A percentile compares a stretch with the other conserved stretches of the same genome.
These are phyloP conservation scores for Medicago lupulina DNA, from an alignment of 306 rosid genomes.

Conservation along the genomic window DNA sequence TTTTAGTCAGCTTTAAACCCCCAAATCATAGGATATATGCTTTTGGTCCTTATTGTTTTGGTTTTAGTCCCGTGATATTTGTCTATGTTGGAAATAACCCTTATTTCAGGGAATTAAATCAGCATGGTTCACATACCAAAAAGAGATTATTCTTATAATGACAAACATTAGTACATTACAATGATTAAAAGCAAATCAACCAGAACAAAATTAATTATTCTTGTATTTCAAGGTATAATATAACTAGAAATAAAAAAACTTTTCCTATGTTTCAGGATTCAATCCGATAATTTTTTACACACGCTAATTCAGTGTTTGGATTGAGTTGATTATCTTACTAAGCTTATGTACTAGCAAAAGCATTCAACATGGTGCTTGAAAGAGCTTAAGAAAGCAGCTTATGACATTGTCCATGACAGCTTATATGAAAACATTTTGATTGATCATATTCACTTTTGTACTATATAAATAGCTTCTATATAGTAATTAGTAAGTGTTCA, in stretches of 20 bases:
- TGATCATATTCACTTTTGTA: not conserved
- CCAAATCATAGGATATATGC: not conserved
- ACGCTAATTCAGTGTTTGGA: not conserved
- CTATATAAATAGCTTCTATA: not conserved
- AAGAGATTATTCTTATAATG: not conserved
- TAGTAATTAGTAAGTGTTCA: no score
- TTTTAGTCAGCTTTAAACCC: not conserved
- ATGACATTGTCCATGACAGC: not conserved
- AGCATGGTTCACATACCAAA: not conserved
- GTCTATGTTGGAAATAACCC: not conserved
- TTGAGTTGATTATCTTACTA: not conserved
- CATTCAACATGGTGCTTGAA: not conserved
- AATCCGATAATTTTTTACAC: not conserved
- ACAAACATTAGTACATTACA: not conserved
- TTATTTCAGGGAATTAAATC: not conserved
- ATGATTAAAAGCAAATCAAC: not conserved
- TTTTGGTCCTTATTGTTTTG: not conserved
- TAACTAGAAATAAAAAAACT: not conserved
- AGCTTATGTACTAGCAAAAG: not conserved
- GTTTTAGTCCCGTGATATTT: not conserved
- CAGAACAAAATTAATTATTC: not conserved
- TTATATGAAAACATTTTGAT: not conserved
- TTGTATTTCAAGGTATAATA: not conserved
- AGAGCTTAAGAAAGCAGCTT: not conserved
- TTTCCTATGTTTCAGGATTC: not conserved